Base-by-base conservation (phyloP, 1,139 yeast species). In the Candida glucosophila region DNA sequence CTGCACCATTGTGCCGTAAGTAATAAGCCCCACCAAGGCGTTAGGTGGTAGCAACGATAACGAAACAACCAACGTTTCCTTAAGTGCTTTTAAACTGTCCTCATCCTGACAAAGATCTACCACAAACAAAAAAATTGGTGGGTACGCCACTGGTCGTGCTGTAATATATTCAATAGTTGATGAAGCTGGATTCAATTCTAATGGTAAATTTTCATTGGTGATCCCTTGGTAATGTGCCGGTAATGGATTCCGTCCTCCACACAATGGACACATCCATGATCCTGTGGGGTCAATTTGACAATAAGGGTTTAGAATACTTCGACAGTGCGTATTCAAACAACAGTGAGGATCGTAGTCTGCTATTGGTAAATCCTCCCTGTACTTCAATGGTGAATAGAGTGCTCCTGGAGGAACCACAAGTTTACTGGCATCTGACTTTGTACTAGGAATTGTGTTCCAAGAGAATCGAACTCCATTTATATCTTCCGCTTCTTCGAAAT, bases 361-460 rank as follows among this genome's bases (percentile, higher is more conserved):
- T 27, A 81, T 58, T 12, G 90, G 79, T 38, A 88, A 63, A 39
- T 80, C 90, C 33, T 80, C 80, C 42, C 86, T 72, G 32, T 71
- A 73, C 49, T 82, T 75, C 43, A 92, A 69, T 9, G 99, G 99
- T 10, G 97, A 86, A 62, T 88, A 90, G 37, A 90, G 61, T 32
- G 95, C 82, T 20, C 97, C 95, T 17, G 92, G 78, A 11, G 99
- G 98, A 20, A 90, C 92, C 14, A 90, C 95, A 43, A 88, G 80
- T 41, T 92, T 82, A 41, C 77, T 77, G 12, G 96, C 93, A 55
- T 90, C 99, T 27, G 76, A 73, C 44, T 86, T 78, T 29, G 95
- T 82, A 27, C 85, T 77, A 17, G 98, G 98, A 33, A 64, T 61
- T 19, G 65, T 55, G 43, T 65, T 65, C 72, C 72, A 65, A 17